Conservation (phyloP, 2,329 filamentous ascomycete species). For the Dichotomopilus funicola region DNA sequence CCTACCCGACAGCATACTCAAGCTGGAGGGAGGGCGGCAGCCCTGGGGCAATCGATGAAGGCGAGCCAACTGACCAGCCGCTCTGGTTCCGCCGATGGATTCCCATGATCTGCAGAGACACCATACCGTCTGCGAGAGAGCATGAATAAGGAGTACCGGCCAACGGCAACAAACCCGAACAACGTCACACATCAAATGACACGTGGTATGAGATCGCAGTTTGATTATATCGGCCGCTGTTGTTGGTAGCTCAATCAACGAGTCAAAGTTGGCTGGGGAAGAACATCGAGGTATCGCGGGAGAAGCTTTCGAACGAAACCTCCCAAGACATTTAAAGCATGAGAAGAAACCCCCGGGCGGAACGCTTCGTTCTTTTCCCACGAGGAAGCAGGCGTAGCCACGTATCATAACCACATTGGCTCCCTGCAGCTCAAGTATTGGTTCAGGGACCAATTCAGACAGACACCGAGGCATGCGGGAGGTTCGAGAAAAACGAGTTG, state of each 20-base stretch:
- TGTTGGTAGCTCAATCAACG: not conserved
- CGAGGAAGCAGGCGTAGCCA: conserved; percentile 8
- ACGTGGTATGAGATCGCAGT: conserved; percentile 7
- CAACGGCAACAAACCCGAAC: conserved; percentile 14
- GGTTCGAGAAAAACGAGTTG: conserved; percentile 10
- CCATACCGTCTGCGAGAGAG: conserved; percentile 14
- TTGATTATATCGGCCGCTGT: not conserved
- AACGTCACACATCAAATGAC: not conserved
- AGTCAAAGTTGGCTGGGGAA: too few relatives aligned
- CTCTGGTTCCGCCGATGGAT: conserved; percentile 16
- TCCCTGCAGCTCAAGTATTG: conserved; percentile 9
- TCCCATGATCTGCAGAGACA: conserved; percentile 16
- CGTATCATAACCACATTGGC: conserved; percentile 19
- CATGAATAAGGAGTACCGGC: conserved; percentile 10
- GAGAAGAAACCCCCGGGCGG: not conserved
- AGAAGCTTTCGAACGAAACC: too few relatives aligned
- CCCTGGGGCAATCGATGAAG: not conserved
- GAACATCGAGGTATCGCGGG: too few relatives aligned
- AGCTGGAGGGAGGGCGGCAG: conserved; percentile 5
- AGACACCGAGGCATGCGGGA: not conserved
- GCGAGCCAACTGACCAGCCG: conserved; percentile 11
- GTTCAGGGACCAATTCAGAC: not conserved
- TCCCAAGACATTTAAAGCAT: too few relatives aligned
- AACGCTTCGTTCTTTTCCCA: not conserved
- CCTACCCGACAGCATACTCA: conserved; percentile 5